Conservation (phyloP, 1,284 basidiomycete genomes). For the Ganoderma resinaceum region DNA sequence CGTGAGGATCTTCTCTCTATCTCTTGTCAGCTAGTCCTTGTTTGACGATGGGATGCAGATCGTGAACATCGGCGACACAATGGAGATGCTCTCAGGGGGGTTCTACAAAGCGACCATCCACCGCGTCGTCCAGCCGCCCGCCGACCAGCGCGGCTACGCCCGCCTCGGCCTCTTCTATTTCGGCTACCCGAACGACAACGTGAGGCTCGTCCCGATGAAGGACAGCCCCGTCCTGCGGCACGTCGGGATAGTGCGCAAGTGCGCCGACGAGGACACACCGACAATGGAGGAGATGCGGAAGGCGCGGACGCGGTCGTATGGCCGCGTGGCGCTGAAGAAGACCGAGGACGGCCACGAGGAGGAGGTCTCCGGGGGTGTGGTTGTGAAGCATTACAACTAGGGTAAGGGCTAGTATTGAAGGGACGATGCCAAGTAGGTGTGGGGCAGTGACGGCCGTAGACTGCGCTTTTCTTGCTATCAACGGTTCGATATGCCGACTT, state of each 20-base stretch:
- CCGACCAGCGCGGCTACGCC: conserved; percentile 52
- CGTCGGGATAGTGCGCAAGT: conserved; percentile 40
- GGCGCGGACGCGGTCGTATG: conserved; percentile 43
- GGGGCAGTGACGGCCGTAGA: background rate
- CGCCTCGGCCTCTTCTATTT: conserved; percentile 63
- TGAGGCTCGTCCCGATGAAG: conserved; percentile 45
- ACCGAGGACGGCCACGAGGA: conserved; percentile 50
- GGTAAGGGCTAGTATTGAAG: background rate
- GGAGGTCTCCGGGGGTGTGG: conserved; percentile 52
- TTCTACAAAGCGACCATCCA: conserved; percentile 47
- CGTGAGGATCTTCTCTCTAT: conserved; percentile 39
- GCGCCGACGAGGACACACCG: conserved; percentile 42
- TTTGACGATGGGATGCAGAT: conserved; percentile 47
- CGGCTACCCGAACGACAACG: conserved; percentile 33
- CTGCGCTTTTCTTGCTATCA: conserved; percentile 7
- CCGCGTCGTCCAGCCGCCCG: conserved; percentile 52
- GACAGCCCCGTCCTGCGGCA: conserved; percentile 50
- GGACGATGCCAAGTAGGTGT: background rate
- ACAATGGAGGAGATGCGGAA: conserved; percentile 47
- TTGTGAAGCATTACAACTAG: conserved; percentile 58
- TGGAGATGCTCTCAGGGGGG: conserved; percentile 63
- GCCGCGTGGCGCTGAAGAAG: conserved; percentile 38
- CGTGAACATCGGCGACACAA: conserved; percentile 64
- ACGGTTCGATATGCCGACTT: background rate
- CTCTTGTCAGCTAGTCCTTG: conserved; percentile 49